phyloP scores from a whole-genome alignment of 495 filamentous ascomycete genomes.

The Chaetomium tenue region DNA sequence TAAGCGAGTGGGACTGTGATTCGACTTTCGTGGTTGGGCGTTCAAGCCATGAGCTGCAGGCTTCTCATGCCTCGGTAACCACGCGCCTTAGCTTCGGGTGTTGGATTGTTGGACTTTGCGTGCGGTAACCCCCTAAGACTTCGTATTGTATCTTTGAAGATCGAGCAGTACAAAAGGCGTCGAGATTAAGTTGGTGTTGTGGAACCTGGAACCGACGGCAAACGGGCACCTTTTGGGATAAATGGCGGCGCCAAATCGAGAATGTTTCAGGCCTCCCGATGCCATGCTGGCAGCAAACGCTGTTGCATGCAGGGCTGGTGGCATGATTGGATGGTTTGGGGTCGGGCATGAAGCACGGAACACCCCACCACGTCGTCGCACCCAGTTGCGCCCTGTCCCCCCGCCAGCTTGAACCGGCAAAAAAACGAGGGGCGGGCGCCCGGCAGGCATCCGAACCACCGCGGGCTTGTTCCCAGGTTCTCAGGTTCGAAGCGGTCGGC shows the following conservation, averaged over 20 bases:
- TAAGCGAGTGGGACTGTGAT: neutral
- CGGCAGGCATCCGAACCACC: no score
- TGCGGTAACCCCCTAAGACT: neutral
- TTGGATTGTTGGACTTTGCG: neutral
- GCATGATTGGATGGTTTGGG: conserved; percentile 24
- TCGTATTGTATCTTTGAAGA: neutral
- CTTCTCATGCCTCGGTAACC: conserved; percentile 1
- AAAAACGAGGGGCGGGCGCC: no score
- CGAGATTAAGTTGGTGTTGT: neutral
- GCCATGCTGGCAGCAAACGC: conserved; percentile 20
- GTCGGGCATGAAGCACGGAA: conserved; percentile 19
- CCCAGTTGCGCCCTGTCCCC: no score
- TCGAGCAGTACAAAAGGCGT: neutral
- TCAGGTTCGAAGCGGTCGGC: neutral
- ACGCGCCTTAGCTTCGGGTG: neutral
- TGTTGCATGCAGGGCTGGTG: conserved; percentile 15
- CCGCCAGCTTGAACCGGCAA: no score
- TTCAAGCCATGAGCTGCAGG: neutral
- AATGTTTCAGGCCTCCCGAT: conserved; percentile 27
- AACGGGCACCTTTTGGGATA: neutral
- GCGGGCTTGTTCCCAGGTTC: no score
- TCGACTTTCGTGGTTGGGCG: neutral
- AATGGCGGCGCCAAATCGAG: neutral
- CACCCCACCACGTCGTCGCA: neutral
- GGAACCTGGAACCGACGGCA: neutral